phyloP scores from a whole-genome alignment of 768 basidiomycete species.

The Termitomyces sp. region DNA sequence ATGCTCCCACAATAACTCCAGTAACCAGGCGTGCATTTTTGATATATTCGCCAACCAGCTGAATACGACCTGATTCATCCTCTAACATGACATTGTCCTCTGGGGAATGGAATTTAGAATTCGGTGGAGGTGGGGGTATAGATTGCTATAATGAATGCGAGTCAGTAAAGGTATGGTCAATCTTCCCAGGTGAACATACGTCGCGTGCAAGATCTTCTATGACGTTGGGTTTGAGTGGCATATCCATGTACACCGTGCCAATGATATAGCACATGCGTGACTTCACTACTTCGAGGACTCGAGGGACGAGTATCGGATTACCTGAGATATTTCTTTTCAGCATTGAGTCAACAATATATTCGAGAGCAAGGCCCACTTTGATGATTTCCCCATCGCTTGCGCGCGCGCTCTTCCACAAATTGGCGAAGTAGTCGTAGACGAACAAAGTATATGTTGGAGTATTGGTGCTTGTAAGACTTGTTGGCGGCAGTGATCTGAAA shows the following conservation, averaged over 20 bases:
- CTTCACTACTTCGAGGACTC: slow-evolving; percentile 85
- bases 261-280: slow-evolving; percentile 86
- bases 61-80: slow-evolving; percentile 93
- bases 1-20: slow-evolving; percentile 84
- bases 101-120: slow-evolving; percentile 68
- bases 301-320: slow-evolving; percentile 64
- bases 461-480: slow-evolving; percentile 54
- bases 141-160: slow-evolving; percentile 59
- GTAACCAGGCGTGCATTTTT: slow-evolving; percentile 70
- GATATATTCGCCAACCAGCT: slow-evolving; percentile 76
- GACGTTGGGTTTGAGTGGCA: slow-evolving; percentile 99
- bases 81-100: slow-evolving; percentile 88
- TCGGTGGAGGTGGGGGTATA: slow-evolving; percentile 79
- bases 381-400: slow-evolving; percentile 36
- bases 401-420: slow-evolving; percentile 38
- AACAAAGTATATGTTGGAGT: slow-evolving; percentile 56
- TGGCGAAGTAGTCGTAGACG: slow-evolving; percentile 40
- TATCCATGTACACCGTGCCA: slow-evolving; percentile 97
- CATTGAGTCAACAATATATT: neutral
- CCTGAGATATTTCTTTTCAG: slow-evolving; percentile 35
- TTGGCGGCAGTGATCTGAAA: slow-evolving; percentile 40
- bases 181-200: slow-evolving; percentile 45
- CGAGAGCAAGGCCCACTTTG: slow-evolving; percentile 31
- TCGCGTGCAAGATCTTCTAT: slow-evolving; percentile 92
- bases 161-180: slow-evolving; percentile 4